These are phyloP conservation scores for Xylaria sp. DNA, from an alignment of 2,329 filamentous ascomycete genomes.

Conservation along the genomic window DNA sequence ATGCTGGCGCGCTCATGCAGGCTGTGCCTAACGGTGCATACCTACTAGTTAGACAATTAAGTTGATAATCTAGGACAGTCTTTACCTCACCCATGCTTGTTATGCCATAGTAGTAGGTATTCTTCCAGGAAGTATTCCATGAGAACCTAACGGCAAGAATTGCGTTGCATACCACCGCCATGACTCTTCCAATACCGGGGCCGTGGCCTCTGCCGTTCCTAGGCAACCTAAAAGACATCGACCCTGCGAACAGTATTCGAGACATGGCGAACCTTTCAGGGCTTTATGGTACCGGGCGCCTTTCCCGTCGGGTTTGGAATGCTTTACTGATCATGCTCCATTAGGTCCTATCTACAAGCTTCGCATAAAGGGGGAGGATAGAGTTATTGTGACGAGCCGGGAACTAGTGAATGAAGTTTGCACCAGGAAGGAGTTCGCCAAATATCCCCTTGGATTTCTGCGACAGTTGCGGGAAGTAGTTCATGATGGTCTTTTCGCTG, in stretches of 20 bases:
- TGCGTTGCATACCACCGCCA: too few relatives aligned
- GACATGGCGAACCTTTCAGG: slow-evolving; percentile 62
- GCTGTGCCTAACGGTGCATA: too few relatives aligned
- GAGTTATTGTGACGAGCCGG: slow-evolving; percentile 53
- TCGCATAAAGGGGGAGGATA: slow-evolving; percentile 23
- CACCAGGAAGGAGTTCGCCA: slow-evolving; percentile 66
- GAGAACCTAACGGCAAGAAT: too few relatives aligned
- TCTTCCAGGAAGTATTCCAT: too few relatives aligned
- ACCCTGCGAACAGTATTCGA: slow-evolving; percentile 55
- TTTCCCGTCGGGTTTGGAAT: too few relatives aligned
- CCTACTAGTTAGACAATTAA: too few relatives aligned
- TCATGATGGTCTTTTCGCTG: slow-evolving; percentile 29
- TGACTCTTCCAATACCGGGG: slow-evolving; percentile 17
- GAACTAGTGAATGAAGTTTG: slow-evolving; percentile 64
- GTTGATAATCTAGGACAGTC: too few relatives aligned
- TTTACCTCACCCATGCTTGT: too few relatives aligned
- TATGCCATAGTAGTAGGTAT: too few relatives aligned
- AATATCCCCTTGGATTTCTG: slow-evolving; percentile 53
- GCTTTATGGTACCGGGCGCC: not conserved
- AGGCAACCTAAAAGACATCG: slow-evolving; percentile 65
- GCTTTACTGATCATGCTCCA: not conserved
- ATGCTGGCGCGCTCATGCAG: too few relatives aligned
- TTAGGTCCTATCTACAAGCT: slow-evolving; percentile 17
- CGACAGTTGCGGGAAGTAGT: slow-evolving; percentile 59
- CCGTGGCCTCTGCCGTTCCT: slow-evolving; percentile 59